Evolutionary conservation across 495 filamentous ascomycete genomes (phyloP), one percentile per base, ranked within the genome.

Genomic region (Aspergillus avenaceus): DNA sequence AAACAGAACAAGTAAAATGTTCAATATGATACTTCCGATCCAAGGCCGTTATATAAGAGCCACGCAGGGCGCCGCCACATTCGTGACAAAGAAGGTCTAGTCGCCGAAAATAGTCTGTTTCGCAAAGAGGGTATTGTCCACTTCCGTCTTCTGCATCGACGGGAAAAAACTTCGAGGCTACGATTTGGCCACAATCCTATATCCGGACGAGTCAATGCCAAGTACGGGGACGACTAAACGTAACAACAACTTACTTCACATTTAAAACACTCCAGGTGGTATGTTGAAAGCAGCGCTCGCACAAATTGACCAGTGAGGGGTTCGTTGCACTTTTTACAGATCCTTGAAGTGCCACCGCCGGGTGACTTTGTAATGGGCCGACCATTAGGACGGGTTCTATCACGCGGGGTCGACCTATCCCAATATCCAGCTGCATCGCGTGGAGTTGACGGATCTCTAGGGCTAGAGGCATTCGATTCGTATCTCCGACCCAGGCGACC

Each of bases 21-120:
- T 97, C 93, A 52, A 99, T 95, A 64, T 99, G 95, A 62, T 97
- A 99, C 69, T 99, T 99, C 43, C 88, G 86, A 53, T 99, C 95
- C 27, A 97, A 78, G 7, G 95, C 95, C 0, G 95, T 99, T 56
- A 99, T 99, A 63, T 99, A 99, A 18, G 95, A 97, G 5, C 93
- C 95, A 34, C 95, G 90, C 18, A 99, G 77, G 42, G 95, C 95
- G 41, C 90, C 90, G 52, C 90, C 90, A 67, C 95, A 99, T 36
- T 91, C 82, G 55, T 88, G 84, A 66, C 95, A 99, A 19, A 99
- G 73, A 22, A 99, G 78, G 50, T 91, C 88, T 11, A 99, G 80
- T 38, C 95, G 83, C 49, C 91, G 84, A 63, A 99, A 99, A 63
- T 97, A 99, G 69, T 99, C 95, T 4, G 85, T 96, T 65, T 99